Evolutionary conservation across 148 eudicot genomes (phyloP), one percentile per base, ranked within the genome.

Genomic region (Arctostaphylos glauca): DNA sequence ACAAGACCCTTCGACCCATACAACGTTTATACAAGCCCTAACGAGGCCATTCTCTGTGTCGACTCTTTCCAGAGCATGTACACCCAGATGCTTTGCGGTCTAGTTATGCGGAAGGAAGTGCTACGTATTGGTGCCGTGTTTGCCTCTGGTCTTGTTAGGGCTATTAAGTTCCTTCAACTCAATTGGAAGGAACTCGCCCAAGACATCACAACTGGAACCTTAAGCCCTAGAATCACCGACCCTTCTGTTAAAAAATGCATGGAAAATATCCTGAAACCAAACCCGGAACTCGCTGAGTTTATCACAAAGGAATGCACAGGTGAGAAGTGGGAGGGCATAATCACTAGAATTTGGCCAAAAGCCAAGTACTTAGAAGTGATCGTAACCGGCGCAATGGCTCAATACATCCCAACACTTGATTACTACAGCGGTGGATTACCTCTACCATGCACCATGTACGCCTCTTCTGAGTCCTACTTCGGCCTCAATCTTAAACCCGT

Each of bases 61-160:
- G 98, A 94, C 79, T 89, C 95, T 5, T 93, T 83, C 86, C 98
- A 94, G 25, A 93, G 96, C 90, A 94, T 94, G 98, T 93, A 94
- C 87, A 82, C 93, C 5, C 98, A 93, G 76, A 93, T 94, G 98
- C 88, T 94, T 1, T 92, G 95, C 23, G 98, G 96, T 12, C 93
- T 94, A 71, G 73, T 91, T 64, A 82, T 89, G 82, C 91, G 93
- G 31, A 84, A 82, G 7, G 48, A 86, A 6, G 98, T 94, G 74
- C 88, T 89, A 43, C 91, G 95, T 0, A 85, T 93, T 5, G 98
- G 98, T 3, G 96, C 96, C 0, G 92, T 93, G 14, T 95, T 95
- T 64, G 98, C 98, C 68, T 95, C 98, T 0, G 97, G 97, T 80
- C 90, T 95, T 9, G 92, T 95, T 62, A 86, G 95, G 9, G 97